These are phyloP conservation scores for Yamadazyma dushanensis DNA, from an alignment of 1,139 yeast genomes.

Conservation along the genomic window DNA sequence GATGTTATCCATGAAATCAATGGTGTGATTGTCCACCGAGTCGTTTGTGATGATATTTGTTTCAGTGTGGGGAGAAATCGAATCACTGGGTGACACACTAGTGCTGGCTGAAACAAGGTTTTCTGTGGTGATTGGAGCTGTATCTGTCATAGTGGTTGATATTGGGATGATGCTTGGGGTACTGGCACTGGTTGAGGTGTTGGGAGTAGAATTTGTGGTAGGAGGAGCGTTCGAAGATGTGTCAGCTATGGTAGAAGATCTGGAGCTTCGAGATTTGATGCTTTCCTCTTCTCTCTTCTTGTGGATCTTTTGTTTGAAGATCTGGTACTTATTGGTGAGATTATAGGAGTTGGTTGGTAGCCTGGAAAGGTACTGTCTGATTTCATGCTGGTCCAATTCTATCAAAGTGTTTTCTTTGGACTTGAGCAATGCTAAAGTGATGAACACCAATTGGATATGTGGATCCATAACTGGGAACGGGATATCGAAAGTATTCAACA, in stretches of 20 bases:
- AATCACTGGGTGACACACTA: slow-evolving; percentile 5
- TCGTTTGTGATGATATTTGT: slow-evolving; percentile 35
- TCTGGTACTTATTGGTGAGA: slow-evolving; percentile 34
- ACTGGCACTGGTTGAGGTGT: neutral
- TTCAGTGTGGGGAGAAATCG: slow-evolving; percentile 10
- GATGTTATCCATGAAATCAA: slow-evolving; percentile 67
- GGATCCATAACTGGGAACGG: slow-evolving; percentile 74
- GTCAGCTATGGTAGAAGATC: slow-evolving; percentile 12
- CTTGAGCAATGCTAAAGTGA: slow-evolving; percentile 76
- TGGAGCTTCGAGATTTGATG: slow-evolving; percentile 13
- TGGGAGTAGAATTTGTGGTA: slow-evolving; percentile 1
- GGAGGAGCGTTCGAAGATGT: neutral
- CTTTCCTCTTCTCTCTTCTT: slow-evolving; percentile 20
- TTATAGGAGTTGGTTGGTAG: slow-evolving; percentile 45
- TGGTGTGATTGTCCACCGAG: slow-evolving; percentile 31
- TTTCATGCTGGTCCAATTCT: slow-evolving; percentile 89
- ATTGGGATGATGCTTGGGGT: neutral
- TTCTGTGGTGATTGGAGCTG: neutral
- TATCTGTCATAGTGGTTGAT: neutral
- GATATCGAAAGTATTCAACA: slow-evolving; percentile 23
- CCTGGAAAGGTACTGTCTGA: slow-evolving; percentile 71
- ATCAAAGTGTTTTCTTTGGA: slow-evolving; percentile 75
- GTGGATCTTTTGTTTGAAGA: slow-evolving; percentile 27
- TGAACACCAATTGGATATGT: slow-evolving; percentile 74
- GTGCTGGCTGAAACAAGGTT: neutral